These are phyloP conservation scores for Ceratocystiopsis brevicomis DNA, from an alignment of 2,329 filamentous ascomycete species.

Conservation along the genomic window DNA sequence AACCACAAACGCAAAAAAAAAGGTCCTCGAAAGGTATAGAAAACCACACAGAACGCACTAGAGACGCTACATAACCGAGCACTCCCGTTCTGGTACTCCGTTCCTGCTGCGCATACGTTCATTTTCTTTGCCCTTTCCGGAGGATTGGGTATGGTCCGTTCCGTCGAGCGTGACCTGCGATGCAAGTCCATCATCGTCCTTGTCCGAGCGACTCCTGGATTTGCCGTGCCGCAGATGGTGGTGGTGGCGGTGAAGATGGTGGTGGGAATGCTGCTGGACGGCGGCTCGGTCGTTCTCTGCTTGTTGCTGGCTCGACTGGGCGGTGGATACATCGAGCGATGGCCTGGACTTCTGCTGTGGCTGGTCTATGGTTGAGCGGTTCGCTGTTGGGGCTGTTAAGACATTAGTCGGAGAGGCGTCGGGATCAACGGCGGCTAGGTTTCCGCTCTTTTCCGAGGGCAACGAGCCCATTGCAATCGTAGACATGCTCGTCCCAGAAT, in stretches of 20 bases:
- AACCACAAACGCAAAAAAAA: not conserved
- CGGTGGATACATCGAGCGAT: too few species aligned
- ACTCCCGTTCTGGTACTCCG: slow-evolving; percentile 16
- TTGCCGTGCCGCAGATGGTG: slow-evolving; percentile 7
- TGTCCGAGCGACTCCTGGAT: slow-evolving; percentile 4
- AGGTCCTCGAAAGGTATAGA: not conserved
- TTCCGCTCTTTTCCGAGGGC: too few species aligned
- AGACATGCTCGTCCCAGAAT: too few species aligned
- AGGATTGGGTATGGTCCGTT: not conserved
- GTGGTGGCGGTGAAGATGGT: slow-evolving; percentile 9
- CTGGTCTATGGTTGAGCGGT: too few species aligned
- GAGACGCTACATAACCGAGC: slow-evolving; percentile 13
- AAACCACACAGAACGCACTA: not conserved
- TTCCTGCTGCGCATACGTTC: slow-evolving; percentile 8
- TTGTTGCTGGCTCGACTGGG: too few species aligned
- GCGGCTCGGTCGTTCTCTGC: too few species aligned
- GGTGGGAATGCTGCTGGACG: slow-evolving; percentile 6
- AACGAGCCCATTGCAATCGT: too few species aligned
- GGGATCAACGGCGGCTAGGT: too few species aligned
- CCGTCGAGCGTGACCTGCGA: not conserved
- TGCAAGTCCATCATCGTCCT: slow-evolving; percentile 1
- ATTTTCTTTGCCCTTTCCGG: slow-evolving; percentile 11
- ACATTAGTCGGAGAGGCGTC: too few species aligned
- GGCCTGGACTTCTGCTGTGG: too few species aligned
- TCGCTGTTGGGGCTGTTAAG: too few species aligned